phyloP scores from a whole-genome alignment of 2,329 filamentous ascomycete species.

The Westerdykella sp. region DNA sequence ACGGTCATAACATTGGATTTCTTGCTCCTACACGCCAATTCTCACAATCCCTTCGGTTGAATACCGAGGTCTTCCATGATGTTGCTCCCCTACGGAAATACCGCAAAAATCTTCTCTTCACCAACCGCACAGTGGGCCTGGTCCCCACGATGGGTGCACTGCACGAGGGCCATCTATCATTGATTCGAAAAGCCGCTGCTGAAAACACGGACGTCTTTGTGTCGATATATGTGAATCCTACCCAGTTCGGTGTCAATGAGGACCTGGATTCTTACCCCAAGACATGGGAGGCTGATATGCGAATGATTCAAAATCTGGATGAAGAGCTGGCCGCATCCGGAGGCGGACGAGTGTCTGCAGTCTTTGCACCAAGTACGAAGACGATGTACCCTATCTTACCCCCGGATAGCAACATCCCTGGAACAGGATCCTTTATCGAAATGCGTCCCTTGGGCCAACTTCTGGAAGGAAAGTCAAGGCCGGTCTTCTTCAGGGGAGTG shows the following conservation, averaged over 20 bases:
- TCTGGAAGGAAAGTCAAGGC: slow-evolving; percentile 77
- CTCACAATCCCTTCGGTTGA: slow-evolving; percentile 11
- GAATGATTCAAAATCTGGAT: slow-evolving; percentile 62
- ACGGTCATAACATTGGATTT: too few relatives aligned
- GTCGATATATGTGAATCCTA: slow-evolving; percentile 92
- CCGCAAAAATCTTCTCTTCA: slow-evolving; percentile 59
- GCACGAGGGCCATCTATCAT: slow-evolving; percentile 81
- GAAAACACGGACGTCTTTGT: slow-evolving; percentile 86
- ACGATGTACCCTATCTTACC: slow-evolving; percentile 86
- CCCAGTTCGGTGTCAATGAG: slow-evolving; percentile 86
- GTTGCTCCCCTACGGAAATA: slow-evolving; percentile 64
- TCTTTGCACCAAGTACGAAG: slow-evolving; percentile 77
- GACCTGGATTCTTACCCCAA: slow-evolving; percentile 85
- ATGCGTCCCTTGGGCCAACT: slow-evolving; percentile 78
- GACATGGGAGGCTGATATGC: slow-evolving; percentile 75
- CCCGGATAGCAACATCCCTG: slow-evolving; percentile 64
- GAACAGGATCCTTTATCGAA: slow-evolving; percentile 81
- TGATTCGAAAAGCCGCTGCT: slow-evolving; percentile 74
- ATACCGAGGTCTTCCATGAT: slow-evolving; percentile 68
- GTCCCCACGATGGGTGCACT: slow-evolving; percentile 97
- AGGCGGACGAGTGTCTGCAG: slow-evolving; percentile 64
- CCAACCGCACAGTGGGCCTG: slow-evolving; percentile 70
- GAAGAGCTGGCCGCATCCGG: slow-evolving; percentile 55
- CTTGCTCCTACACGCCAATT: slow-evolving; percentile 2
- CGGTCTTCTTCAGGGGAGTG: slow-evolving; percentile 94